phyloP scores from a whole-genome alignment of 192 early-diverging fungal genomes.

The Coemansia sp. region DNA sequence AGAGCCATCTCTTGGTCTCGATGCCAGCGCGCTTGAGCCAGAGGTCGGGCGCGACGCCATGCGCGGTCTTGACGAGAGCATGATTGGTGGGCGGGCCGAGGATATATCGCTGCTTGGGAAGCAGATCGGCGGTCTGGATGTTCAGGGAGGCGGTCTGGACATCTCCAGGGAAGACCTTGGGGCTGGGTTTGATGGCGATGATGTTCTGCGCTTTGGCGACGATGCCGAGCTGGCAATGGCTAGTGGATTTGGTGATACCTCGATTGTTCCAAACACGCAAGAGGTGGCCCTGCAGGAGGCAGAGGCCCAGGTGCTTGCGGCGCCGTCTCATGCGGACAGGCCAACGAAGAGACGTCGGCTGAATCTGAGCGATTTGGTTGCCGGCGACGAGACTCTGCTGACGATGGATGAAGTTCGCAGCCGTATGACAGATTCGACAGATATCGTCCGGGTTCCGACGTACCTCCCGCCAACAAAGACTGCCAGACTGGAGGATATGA shows the following conservation, averaged over 20 bases:
- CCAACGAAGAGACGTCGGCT: constrained; percentile 42
- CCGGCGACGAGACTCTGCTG: constrained; percentile 40
- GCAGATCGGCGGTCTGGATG: constrained; percentile 11
- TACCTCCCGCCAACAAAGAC: constrained; percentile 36
- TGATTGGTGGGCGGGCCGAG: constrained; percentile 31
- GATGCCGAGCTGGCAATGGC: constrained; percentile 25
- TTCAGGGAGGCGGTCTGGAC: constrained; percentile 18
- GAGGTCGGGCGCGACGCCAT: constrained; percentile 64
- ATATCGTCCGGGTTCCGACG: constrained; percentile 47
- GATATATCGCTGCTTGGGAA: constrained; percentile 43
- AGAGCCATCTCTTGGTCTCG: constrained; percentile 17
- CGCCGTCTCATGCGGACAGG: constrained; percentile 14
- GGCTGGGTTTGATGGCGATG: constrained; percentile 13
- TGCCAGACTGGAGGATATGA: constrained; percentile 39
- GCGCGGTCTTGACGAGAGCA: constrained; percentile 44
- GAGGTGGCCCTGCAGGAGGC: constrained; percentile 50
- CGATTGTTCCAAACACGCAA: constrained; percentile 39
- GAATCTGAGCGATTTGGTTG: constrained; percentile 46
- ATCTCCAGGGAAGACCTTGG: constrained; percentile 42
- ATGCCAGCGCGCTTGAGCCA: constrained; percentile 54
- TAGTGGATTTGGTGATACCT: constrained; percentile 17
- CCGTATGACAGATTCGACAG: constrained; percentile 33
- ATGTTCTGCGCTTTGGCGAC: constrained; percentile 31
- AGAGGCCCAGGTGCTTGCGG: constrained; percentile 41
- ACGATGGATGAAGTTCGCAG: constrained; percentile 40